These are phyloP conservation scores for Blumeriella jaapii DNA, from an alignment of 2,329 filamentous ascomycete species.

Conservation along the genomic window DNA sequence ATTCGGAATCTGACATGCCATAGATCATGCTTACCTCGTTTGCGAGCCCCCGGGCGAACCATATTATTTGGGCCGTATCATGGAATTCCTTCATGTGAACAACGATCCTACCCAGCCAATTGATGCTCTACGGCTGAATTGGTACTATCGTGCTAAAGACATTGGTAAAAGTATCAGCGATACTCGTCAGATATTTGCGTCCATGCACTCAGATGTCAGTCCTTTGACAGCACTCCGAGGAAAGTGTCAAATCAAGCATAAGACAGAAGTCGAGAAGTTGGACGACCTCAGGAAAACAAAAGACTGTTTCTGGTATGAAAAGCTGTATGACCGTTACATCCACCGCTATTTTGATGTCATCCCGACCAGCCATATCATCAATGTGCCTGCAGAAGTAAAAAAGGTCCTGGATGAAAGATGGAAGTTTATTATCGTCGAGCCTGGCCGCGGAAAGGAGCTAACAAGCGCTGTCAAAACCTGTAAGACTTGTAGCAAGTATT, in stretches of 20 bases:
- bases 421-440: slow-evolving; percentile 92
- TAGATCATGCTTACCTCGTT: slow-evolving; percentile 86
- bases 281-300: slow-evolving; percentile 75
- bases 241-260: slow-evolving; percentile 84
- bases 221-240: slow-evolving; percentile 86
- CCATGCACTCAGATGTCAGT: slow-evolving; percentile 97
- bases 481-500: slow-evolving; percentile 85
- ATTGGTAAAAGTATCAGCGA: slow-evolving; percentile 87
- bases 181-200: slow-evolving; percentile 83
- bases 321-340: slow-evolving; percentile 96
- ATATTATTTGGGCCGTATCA: slow-evolving; percentile 94
- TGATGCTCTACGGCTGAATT: slow-evolving; percentile 86
- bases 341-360: slow-evolving; percentile 97
- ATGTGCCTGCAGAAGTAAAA: slow-evolving; percentile 90
- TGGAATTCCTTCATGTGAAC: slow-evolving; percentile 87
- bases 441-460: slow-evolving; percentile 85
- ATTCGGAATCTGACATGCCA: slow-evolving; percentile 11
- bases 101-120: slow-evolving; percentile 64
- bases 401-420: slow-evolving; percentile 91
- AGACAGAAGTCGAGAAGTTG: slow-evolving; percentile 71
- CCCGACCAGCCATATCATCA: slow-evolving; percentile 83
- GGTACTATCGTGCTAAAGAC: slow-evolving; percentile 95
- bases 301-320: slow-evolving; percentile 94
- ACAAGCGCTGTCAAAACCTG: slow-evolving; percentile 93
- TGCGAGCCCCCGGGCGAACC: slow-evolving; percentile 96